These are phyloP conservation scores for Lignosus rhinocerotis DNA, from an alignment of 1,284 basidiomycete genomes.

Conservation along the genomic window DNA sequence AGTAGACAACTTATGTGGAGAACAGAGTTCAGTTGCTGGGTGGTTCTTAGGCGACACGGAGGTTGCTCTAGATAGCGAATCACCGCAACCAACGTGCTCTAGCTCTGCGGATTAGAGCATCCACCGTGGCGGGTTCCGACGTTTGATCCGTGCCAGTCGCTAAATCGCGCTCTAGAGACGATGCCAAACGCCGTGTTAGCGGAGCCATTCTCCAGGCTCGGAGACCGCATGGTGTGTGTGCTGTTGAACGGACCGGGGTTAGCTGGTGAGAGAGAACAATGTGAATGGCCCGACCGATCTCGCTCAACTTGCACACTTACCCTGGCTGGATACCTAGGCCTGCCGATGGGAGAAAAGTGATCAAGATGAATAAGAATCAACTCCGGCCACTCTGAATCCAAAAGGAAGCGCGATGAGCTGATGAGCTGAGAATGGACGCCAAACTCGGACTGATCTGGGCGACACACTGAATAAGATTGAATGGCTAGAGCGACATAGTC, in stretches of 20 bases:
- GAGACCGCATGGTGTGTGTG: neutral
- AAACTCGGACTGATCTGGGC: neutral
- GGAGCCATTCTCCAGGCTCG: neutral
- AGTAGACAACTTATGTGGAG: neutral
- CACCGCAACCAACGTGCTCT: neutral
- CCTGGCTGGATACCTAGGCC: neutral
- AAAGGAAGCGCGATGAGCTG: neutral
- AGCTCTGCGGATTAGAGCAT: neutral
- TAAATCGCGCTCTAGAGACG: neutral
- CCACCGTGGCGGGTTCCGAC: neutral
- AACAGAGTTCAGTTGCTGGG: neutral
- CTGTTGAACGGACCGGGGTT: too few relatives aligned
- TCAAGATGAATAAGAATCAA: neutral
- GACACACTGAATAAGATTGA: neutral
- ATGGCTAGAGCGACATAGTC: neutral
- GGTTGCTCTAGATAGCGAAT: neutral
- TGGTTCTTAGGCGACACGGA: neutral
- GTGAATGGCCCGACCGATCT: too few relatives aligned
- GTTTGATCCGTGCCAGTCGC: constrained; percentile 1
- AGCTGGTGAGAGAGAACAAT: too few relatives aligned
- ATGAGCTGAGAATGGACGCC: neutral
- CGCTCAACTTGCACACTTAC: neutral
- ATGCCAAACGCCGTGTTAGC: neutral
- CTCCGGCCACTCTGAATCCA: neutral
- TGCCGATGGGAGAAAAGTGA: neutral